These are phyloP conservation scores for Umbelopsis ramanniana DNA, from an alignment of 192 early-diverging fungal genomes.

Conservation along the genomic window DNA sequence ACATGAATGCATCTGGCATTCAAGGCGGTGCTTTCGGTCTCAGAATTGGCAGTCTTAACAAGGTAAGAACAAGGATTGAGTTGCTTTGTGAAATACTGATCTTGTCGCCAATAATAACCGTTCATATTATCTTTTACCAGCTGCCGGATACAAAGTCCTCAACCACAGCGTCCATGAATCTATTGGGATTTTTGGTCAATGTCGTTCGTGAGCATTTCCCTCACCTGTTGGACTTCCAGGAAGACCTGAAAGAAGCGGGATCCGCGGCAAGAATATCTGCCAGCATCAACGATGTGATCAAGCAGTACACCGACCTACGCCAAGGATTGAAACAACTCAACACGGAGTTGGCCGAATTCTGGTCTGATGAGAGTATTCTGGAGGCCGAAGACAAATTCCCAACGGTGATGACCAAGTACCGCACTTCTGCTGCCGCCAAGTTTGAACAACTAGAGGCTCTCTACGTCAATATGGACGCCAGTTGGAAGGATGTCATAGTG, in stretches of 20 bases:
- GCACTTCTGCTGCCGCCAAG: slow-evolving; percentile 57
- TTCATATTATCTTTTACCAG: no score
- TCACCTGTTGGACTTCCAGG: slow-evolving; percentile 57
- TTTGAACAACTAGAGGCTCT: slow-evolving; percentile 60
- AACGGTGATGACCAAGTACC: slow-evolving; percentile 65
- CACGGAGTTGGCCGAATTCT: slow-evolving; percentile 46
- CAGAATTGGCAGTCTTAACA: slow-evolving; percentile 79
- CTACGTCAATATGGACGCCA: slow-evolving; percentile 66
- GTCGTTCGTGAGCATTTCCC: slow-evolving; percentile 68
- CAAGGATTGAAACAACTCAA: slow-evolving; percentile 50
- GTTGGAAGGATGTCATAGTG: slow-evolving; percentile 67
- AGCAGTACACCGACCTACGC: slow-evolving; percentile 39
- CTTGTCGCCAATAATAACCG: no score
- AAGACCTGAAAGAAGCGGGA: slow-evolving; percentile 68
- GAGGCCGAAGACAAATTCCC: slow-evolving; percentile 68
- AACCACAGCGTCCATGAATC: slow-evolving; percentile 62
- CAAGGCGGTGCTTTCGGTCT: slow-evolving; percentile 86
- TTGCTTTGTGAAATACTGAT: no score
- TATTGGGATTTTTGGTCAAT: slow-evolving; percentile 73
- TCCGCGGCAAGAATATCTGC: slow-evolving; percentile 61
- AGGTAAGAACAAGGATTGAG: no score
- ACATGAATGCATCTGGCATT: slow-evolving; percentile 77
- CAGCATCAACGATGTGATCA: slow-evolving; percentile 35
- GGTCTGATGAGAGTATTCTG: slow-evolving; percentile 39
- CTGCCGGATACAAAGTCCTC: slow-evolving; percentile 82